Base-by-base conservation (phyloP, 2,329 filamentous ascomycete genomes). In the Aspergillus hiratsukae region DNA sequence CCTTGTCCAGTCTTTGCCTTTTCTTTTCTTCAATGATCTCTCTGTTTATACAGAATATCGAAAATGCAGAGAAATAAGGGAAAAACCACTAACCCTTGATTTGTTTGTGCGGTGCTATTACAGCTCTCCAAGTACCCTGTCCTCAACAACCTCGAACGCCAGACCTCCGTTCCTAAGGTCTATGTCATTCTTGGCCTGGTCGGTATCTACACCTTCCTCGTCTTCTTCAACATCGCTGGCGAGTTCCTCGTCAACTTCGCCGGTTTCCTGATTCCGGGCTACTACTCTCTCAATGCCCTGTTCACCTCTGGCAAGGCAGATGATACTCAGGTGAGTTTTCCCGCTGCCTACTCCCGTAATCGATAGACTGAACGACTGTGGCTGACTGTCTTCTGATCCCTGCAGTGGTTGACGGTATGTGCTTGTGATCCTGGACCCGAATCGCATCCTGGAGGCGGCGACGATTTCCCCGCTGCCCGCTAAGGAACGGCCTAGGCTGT, bases 201-300 rank as follows among this genome's bases (percentile, higher is more conserved):
- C 61, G 84, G 82, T 57, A 78, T 87, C 60, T 87, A 87, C 80
- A 86, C 86, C 78, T 87, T 87, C 81, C 78, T 87, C 54, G 80
- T 87, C 74, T 87, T 87, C 78, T 87, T 87, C 78, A 87, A 87
- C 79, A 87, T 87, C 63, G 85, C 82, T 60, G 85, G 85, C 73
- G 82, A 84, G 68, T 87, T 87, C 74, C 80, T 87, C 57, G 83
- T 87, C 70, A 87, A 87, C 76, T 80, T 85, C 67, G 83, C 84
- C 59, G 85, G 85, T 59, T 87, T 87, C 72, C 70, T 84, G 61
- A 76, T 87, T 60, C 85, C 85, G 49, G 83, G 81, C 62, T 87
- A 87, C 78, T 87, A 87, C 75, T 87, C 84, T 27, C 77, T 87
- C 54, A 76, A 83, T 63, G 85, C 85, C 35, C 74, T 87, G 62